Evolutionary conservation across 148 eudicot genomes (phyloP).

Genomic region (Pouteria glomerata): DNA sequence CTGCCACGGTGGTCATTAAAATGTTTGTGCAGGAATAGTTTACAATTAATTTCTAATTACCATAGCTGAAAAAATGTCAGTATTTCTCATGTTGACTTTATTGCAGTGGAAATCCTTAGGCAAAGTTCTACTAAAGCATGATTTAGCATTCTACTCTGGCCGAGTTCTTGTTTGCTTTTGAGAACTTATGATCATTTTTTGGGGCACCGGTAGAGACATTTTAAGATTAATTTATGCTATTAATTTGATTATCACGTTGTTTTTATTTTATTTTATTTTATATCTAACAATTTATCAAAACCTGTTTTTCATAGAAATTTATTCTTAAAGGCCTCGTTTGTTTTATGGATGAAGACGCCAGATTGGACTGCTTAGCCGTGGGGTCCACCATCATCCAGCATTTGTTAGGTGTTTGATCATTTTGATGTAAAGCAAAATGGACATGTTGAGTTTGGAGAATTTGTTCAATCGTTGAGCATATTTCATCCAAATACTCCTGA

Average conservation of each 20-base stretch:
- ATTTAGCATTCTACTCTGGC: background rate
- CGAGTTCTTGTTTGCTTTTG: background rate
- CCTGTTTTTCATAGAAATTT: background rate
- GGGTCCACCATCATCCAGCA: too few species aligned
- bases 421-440: slow-evolving; percentile 62
- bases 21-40: background rate
- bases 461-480: slow-evolving; percentile 57
- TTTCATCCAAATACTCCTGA: slow-evolving; percentile 64
- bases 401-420: slow-evolving; percentile 48
- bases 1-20: background rate
- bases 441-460: slow-evolving; percentile 67
- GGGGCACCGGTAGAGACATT: background rate
- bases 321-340: background rate
- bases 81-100: background rate
- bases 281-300: background rate
- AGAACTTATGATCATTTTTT: background rate
- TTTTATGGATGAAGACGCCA: too few species aligned
- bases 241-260: background rate
- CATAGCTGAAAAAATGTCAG: background rate
- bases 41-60: background rate
- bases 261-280: background rate
- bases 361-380: too few species aligned
- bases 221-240: background rate
- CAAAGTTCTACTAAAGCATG: background rate
- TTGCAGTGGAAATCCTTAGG: background rate